Evolutionary conservation across 176 grass and related monocot genomes (phyloP).

Genomic region (Cenchrus purpureus): DNA sequence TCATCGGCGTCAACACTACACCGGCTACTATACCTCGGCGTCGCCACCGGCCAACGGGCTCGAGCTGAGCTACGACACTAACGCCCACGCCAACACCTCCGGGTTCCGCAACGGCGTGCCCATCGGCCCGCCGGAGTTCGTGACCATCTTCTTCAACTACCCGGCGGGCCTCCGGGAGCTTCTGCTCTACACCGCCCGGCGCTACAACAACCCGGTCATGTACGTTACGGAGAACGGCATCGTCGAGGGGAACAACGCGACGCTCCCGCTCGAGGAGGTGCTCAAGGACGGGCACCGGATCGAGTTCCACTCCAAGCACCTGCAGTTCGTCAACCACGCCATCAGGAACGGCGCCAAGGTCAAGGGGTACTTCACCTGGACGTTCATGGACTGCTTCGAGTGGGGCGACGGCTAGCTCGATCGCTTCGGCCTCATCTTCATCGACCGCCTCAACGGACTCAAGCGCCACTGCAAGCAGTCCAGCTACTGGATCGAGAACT

Average conservation of each 20-base stretch:
- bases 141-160: conserved; percentile 56
- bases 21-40: conserved; percentile 47
- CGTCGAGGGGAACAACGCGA: conserved; percentile 51
- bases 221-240: conserved; percentile 65
- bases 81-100: conserved; percentile 40
- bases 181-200: conserved; percentile 55
- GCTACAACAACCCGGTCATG: conserved; percentile 60
- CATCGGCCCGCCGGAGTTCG: conserved; percentile 44
- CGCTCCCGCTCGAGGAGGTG: conserved; percentile 39
- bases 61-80: conserved; percentile 29
- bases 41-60: conserved; percentile 27
- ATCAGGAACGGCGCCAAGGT: conserved; percentile 64
- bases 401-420: conserved; percentile 55
- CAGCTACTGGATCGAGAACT: conserved; percentile 55
- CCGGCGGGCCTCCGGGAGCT: conserved; percentile 53
- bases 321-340: conserved; percentile 44
- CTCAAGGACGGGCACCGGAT: conserved; percentile 56
- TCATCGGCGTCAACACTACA: conserved; percentile 81
- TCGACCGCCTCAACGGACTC: conserved; percentile 59
- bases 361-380: conserved; percentile 71
- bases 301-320: conserved; percentile 46
- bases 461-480: conserved; percentile 71
- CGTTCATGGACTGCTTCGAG: conserved; percentile 78
- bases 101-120: conserved; percentile 37
- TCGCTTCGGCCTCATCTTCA: conserved; percentile 66